Evolutionary conservation across 176 grass and related monocot genomes (phyloP).

Genomic region (Hyparrhenia diplandra): DNA sequence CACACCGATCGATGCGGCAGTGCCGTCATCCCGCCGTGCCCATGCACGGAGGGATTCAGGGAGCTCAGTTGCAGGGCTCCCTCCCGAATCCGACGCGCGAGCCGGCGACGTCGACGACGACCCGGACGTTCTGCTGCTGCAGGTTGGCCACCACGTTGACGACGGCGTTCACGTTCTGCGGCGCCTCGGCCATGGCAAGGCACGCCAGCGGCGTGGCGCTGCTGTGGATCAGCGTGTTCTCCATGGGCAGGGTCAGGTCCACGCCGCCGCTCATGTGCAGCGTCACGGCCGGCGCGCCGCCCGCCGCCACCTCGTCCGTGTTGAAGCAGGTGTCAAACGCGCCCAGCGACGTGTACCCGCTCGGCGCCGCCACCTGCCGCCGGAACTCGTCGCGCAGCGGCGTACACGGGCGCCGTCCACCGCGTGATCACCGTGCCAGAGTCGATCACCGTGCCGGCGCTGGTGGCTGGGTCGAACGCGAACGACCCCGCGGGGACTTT

Average conservation of each 20-base stretch:
- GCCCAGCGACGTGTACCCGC: constrained; percentile 85
- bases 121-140: constrained; percentile 88
- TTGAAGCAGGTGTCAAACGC: constrained; percentile 97
- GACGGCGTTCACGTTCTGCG: constrained; percentile 73
- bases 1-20: background rate
- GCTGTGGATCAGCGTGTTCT: constrained; percentile 95
- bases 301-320: constrained; percentile 67
- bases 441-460: constrained; percentile 85
- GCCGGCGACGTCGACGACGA: constrained; percentile 69
- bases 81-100: constrained; percentile 69
- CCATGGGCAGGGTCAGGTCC: constrained; percentile 66
- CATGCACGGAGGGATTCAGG: background rate
- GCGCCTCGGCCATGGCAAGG: constrained; percentile 90
- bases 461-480: constrained; percentile 58
- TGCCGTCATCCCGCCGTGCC: too few species aligned
- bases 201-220: constrained; percentile 80
- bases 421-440: constrained; percentile 90
- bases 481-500: constrained; percentile 55
- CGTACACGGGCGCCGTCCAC: constrained; percentile 78
- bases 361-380: constrained; percentile 65
- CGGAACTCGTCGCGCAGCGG: constrained; percentile 81
- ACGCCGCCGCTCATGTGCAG: constrained; percentile 61
- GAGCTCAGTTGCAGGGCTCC: constrained; percentile 66
- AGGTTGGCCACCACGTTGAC: constrained; percentile 94
- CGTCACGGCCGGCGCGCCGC: constrained; percentile 52